phyloP scores from a whole-genome alignment of 2,329 filamentous ascomycete species.

The Nannizziopsis barbatae region DNA sequence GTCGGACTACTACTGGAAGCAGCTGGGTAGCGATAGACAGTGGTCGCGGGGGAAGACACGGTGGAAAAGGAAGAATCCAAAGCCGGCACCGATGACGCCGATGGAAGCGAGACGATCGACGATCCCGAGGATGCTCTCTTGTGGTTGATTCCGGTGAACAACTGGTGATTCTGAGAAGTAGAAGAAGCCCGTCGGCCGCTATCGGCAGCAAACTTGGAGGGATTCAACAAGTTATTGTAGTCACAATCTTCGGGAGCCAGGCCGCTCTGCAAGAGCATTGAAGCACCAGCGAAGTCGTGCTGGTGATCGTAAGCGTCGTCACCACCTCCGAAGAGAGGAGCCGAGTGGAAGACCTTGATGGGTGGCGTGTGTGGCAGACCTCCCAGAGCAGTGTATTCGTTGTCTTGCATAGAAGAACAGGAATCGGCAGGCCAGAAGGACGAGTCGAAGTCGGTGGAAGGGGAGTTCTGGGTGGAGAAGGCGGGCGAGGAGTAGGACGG shows the following conservation, averaged over 20 bases:
- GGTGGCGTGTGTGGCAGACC: slow-evolving; percentile 24
- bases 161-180: slow-evolving; percentile 9
- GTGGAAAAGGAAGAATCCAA: slow-evolving; percentile 12
- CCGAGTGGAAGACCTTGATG: slow-evolving; percentile 24
- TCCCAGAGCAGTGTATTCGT: slow-evolving; percentile 16
- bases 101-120: slow-evolving; percentile 32
- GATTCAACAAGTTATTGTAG: slow-evolving; percentile 11
- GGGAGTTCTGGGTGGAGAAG: slow-evolving; percentile 15
- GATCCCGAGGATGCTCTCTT: slow-evolving; percentile 33
- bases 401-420: slow-evolving; percentile 15
- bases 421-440: slow-evolving; percentile 12
- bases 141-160: slow-evolving; percentile 16
- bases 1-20: slow-evolving; percentile 36
- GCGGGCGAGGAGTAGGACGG: slow-evolving; percentile 13
- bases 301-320: slow-evolving; percentile 16
- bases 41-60: slow-evolving; percentile 21
- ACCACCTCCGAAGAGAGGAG: slow-evolving; percentile 18
- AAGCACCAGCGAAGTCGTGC: slow-evolving; percentile 19
- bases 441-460: slow-evolving; percentile 12
- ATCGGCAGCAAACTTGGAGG: slow-evolving; percentile 12
- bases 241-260: slow-evolving; percentile 6
- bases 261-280: slow-evolving; percentile 30
- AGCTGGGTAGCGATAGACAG: background rate
- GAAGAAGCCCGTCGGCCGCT: too few relatives aligned
- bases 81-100: slow-evolving; percentile 36